phyloP scores from a whole-genome alignment of 176 grass and related monocot genomes.

The Bothriochloa decipiens region DNA sequence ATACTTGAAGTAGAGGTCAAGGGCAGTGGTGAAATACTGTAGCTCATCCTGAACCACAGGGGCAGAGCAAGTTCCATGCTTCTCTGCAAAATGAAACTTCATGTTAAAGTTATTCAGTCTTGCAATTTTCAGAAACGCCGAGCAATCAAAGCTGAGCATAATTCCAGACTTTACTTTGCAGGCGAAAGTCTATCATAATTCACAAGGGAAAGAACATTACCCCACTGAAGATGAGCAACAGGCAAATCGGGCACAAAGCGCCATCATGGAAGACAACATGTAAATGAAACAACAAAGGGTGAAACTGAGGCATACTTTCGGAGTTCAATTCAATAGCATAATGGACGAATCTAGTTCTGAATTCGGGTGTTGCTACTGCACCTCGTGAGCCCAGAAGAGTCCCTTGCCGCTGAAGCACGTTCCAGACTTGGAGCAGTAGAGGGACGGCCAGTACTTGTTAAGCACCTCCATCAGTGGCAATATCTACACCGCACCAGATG shows the following conservation, averaged over 20 bases:
- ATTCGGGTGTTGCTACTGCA: slow-evolving; percentile 2
- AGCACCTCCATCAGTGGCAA: slow-evolving; percentile 35
- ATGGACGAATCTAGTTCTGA: neutral
- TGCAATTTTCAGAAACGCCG: neutral
- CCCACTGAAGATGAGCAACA: slow-evolving; percentile 43
- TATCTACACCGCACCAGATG: slow-evolving; percentile 37
- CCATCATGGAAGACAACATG: neutral
- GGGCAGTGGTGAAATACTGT: slow-evolving; percentile 44
- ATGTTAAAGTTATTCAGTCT: neutral
- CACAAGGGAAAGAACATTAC: slow-evolving; percentile 36
- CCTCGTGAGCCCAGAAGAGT: slow-evolving; percentile 65
- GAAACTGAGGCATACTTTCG: neutral
- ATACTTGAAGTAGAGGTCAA: slow-evolving; percentile 58
- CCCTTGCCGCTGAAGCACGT: slow-evolving; percentile 62
- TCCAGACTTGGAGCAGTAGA: slow-evolving; percentile 52
- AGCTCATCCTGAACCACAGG: slow-evolving; percentile 52
- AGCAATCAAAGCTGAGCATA: neutral
- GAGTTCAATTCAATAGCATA: neutral
- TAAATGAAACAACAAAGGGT: slow-evolving; percentile 10
- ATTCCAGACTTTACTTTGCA: neutral
- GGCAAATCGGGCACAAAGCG: neutral
- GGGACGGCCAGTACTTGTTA: slow-evolving; percentile 53
- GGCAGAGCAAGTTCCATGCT: slow-evolving; percentile 59
- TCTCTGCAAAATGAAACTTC: slow-evolving; percentile 40
- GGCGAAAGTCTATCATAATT: neutral